Evolutionary conservation across 129 eudicot genomes (phyloP).

Genomic region (Rutidosis leptorrhynchoides): DNA sequence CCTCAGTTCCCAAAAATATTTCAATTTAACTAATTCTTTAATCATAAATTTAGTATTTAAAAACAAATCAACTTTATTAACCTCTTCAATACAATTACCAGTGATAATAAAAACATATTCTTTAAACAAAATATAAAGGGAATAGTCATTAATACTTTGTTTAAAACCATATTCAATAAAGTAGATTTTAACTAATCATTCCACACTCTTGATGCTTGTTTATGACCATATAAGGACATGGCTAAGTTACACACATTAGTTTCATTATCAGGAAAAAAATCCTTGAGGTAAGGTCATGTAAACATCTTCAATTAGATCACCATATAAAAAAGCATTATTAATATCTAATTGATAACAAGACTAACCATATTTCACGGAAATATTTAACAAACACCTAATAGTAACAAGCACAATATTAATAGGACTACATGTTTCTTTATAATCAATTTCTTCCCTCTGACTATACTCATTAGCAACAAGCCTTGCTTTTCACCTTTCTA

Average conservation of each 20-base stretch:
- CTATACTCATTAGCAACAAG: background rate
- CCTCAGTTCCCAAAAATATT: background rate
- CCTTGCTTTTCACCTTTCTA: background rate
- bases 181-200: background rate
- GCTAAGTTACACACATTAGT: background rate
- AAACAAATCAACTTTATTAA: background rate
- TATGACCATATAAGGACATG: background rate
- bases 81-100: background rate
- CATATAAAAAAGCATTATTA: background rate
- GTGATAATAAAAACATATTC: background rate
- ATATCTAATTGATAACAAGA: background rate
- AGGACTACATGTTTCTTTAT: background rate
- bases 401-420: background rate
- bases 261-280: background rate
- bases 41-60: background rate
- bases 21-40: background rate
- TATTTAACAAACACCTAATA: background rate
- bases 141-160: background rate
- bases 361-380: background rate
- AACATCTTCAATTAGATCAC: background rate
- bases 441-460: background rate
- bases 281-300: background rate
- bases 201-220: background rate
- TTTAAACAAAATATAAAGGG: background rate
- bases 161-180: background rate